phyloP scores from a whole-genome alignment of 345 rosid species.

The Carallia brachiata region DNA sequence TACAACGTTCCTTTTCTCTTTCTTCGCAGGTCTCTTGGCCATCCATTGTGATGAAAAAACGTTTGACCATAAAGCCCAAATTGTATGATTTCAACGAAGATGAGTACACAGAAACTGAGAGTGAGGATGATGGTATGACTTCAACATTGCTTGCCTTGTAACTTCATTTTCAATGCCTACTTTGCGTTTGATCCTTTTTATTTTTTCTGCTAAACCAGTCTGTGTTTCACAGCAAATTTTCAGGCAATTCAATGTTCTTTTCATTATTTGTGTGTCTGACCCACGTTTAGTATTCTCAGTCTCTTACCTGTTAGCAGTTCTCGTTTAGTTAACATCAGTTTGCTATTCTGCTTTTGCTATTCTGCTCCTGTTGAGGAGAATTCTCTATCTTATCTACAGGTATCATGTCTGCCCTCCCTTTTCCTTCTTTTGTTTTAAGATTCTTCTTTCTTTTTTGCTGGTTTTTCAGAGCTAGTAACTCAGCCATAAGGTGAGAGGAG shows the following conservation, averaged over 20 bases:
- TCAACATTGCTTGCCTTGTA: background rate
- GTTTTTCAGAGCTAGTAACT: too few relatives aligned
- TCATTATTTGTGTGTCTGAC: slow-evolving; percentile 10
- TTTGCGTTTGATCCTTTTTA: slow-evolving; percentile 15
- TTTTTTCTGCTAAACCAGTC: slow-evolving; percentile 24
- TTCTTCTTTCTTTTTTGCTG: too few relatives aligned
- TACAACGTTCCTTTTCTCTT: slow-evolving; percentile 7
- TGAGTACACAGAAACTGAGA: slow-evolving; percentile 86
- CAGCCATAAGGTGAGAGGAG: too few relatives aligned
- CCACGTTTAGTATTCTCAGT: background rate
- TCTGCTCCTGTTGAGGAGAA: too few relatives aligned
- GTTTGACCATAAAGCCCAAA: slow-evolving; percentile 87
- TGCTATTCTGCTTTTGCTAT: too few relatives aligned
- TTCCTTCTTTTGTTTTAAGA: background rate
- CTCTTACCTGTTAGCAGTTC: background rate
- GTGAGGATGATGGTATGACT: slow-evolving; percentile 82
- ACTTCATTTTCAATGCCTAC: background rate
- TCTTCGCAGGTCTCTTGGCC: slow-evolving; percentile 76
- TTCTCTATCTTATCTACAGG: too few relatives aligned
- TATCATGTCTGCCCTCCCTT: too few relatives aligned
- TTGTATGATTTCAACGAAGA: slow-evolving; percentile 88
- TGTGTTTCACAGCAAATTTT: slow-evolving; percentile 35
- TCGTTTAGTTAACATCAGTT: too few relatives aligned
- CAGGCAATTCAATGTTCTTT: slow-evolving; percentile 44
- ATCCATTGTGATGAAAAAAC: slow-evolving; percentile 91